Base-by-base conservation (phyloP, 2,329 filamentous ascomycete species). In the Aquanectria penicillioides region DNA sequence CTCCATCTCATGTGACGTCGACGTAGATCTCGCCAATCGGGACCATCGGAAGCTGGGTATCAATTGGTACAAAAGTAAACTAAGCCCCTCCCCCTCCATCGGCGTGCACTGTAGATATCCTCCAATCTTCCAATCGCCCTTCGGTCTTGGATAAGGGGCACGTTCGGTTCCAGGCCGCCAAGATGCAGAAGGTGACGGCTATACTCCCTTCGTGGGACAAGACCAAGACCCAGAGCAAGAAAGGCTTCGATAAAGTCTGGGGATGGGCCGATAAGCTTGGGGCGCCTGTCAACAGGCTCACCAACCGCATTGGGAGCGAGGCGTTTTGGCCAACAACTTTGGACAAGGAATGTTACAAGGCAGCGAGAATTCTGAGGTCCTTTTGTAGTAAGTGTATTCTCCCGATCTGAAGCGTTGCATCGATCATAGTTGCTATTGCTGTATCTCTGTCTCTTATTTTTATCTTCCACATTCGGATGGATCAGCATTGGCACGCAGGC, bases 271-370 rank as follows among this genome's bases (percentile, higher is more conserved):
- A 76, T 50, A 81, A 82, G 68, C 79, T 81, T 10, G 90, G 91
- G 13, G 86, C 84, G 2, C 92, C 93, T 2, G 86, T 96, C 69
- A 97, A 97, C 71, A 85, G 84, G 43, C 74, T 96, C 12, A 91
- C 89, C 20, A 93, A 96, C 77, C 91, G 89, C 73, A 83, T 96
- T 46, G 93, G 93, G 22, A 77, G 77, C 31, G 93, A 97, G 75
- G 89, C 91, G 4, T 97, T 97, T 74, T 92, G 93, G 89, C 93
- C 93, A 2, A 92, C 89, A 47, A 89, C 89, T 1, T 81, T 97
- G 65, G 93, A 97, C 70, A 92, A 92, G 73, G 93, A 97, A 78
- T 90, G 89, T 68, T 92, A 97, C 74, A 97, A 97, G 78, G 92
- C 92, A 1, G 93, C 93, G 18, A 82, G 92, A 13, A 97, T 97